Base-by-base conservation (phyloP, 768 basidiomycete genomes). In the Gloeophyllum trabeum region DNA sequence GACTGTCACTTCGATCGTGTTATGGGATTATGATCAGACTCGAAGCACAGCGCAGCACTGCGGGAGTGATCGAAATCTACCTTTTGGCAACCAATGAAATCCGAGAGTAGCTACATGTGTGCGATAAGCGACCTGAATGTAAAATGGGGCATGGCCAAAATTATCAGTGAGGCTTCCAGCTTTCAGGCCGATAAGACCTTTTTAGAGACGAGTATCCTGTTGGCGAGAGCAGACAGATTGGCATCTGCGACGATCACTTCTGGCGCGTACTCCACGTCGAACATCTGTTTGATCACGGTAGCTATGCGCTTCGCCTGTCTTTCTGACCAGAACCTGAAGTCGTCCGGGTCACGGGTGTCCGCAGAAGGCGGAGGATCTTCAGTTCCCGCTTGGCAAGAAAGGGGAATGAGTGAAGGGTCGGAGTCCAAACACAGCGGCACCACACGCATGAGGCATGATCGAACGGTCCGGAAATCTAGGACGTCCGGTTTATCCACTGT, bases 191-290 rank as follows among this genome's bases (percentile, higher is more conserved):
- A 37, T 23, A 57, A 42, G 10, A 84, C 65, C 51, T 79, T 70
- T 52, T 75, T 86, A 14, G 86, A 84, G 19, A 81, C 73, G 48
- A 93, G 60, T 51, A 99, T 87, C 53, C 90, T 71, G 52, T 82
- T 82, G 2, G 90, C 79, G 46, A 99, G 64, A 21, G 81, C 69
- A n/a, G 78, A 75, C 54, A 97, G 59, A 60, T 98, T 98, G 21
- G 96, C 92, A 53, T 96, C 91, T 2, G 90, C 94, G 37, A 98
- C 69, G 39, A 99, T 71, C 26, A 99, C 91, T 54, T 94, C 89
- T 19, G 80, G 75, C 6, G 80, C 81, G 56, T 91, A 82, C 54
- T 98, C 93, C 30, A 97, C 83, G 20, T 71, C 77, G 60, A 96
- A 97, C 23, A 82, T 75, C 57, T 88, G 76, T 50, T 85, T 66